Base-by-base conservation (phyloP, 2,329 filamentous ascomycete species). In the Phaeosphaeriaceae sp. region DNA sequence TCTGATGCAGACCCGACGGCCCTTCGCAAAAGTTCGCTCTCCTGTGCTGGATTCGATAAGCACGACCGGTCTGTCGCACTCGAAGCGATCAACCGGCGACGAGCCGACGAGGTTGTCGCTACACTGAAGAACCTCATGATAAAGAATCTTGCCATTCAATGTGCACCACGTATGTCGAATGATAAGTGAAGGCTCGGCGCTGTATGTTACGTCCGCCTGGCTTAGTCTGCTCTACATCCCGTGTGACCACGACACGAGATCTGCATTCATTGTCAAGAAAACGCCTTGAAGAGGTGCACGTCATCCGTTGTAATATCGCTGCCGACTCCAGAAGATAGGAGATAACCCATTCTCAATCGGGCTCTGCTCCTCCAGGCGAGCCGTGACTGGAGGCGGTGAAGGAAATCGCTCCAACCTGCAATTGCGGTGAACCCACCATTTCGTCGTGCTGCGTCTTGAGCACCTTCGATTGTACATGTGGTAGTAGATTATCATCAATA, bases 41-140 rank as follows among this genome's bases (percentile, higher is more conserved):
- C 46, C 40, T 15, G 36, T 31, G 21, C 41, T 36, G 6, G 31
- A 36, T 36, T 36, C 31, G 31, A 36, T 36, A 36, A 36, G 31
- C 31, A 13, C 31, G 31, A 21, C 48, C 49, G 41, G 50, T 40
- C 46, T 56, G 40, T 40, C 53, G 27, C 24, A 52, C 42, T 47
- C 51, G 50, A 61, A 57, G 63, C 65, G 65, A 68, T 54, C 47
- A 61, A 20, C 65, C 65, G 66, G 47, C 62, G 60, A 63, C 54
- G 51, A 47, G 25, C 58, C 61, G 61, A 27, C 21, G 36, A 40
- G 41, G 21, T 33, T 33, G 27, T 57, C 58, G 54, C 54, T 27
- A 25, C 40, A n/a, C 25, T 25, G 36, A 24, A 49, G 47, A 45
- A 25, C 47, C 52, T 57, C 48, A 52, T 25, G 44, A 48, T 44